These are phyloP conservation scores for Ilyonectria mors-panacis DNA, from an alignment of 2,329 filamentous ascomycete genomes.

Conservation along the genomic window DNA sequence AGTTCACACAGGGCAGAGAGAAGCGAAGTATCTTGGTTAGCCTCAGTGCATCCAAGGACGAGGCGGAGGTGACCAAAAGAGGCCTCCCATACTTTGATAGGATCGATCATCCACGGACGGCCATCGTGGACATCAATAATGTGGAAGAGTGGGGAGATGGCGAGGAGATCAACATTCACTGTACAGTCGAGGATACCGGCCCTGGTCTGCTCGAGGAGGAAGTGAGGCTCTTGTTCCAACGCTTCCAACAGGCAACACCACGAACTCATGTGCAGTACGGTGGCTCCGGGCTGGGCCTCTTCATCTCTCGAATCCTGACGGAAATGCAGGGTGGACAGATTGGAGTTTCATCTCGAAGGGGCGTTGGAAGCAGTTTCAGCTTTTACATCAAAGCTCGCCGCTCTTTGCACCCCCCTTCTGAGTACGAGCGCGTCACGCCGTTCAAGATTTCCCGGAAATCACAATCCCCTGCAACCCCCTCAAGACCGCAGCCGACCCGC, in stretches of 20 bases:
- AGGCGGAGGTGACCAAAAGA: slow-evolving; percentile 57
- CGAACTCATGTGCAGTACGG: slow-evolving; percentile 81
- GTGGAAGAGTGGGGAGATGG: slow-evolving; percentile 79
- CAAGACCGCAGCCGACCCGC: slow-evolving; percentile 38
- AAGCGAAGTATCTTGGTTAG: slow-evolving; percentile 74
- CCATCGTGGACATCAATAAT: slow-evolving; percentile 61
- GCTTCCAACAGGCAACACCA: slow-evolving; percentile 78
- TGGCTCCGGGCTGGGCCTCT: slow-evolving; percentile 79
- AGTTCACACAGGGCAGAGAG: slow-evolving; percentile 74
- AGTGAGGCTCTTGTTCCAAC: slow-evolving; percentile 76
- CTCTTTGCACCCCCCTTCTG: slow-evolving; percentile 58
- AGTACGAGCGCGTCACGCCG: slow-evolving; percentile 55
- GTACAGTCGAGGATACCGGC: slow-evolving; percentile 81
- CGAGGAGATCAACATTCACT: slow-evolving; percentile 79
- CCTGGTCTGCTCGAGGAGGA: slow-evolving; percentile 76
- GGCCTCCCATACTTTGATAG: slow-evolving; percentile 65
- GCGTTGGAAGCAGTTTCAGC: slow-evolving; percentile 80
- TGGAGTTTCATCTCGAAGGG: slow-evolving; percentile 77
- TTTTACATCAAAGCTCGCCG: slow-evolving; percentile 82
- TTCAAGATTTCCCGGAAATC: slow-evolving; percentile 54
- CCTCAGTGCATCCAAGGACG: slow-evolving; percentile 73
- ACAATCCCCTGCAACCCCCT: slow-evolving; percentile 35
- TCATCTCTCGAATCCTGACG: slow-evolving; percentile 82
- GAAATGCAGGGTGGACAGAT: slow-evolving; percentile 86
- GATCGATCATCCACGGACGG: slow-evolving; percentile 54